Evolutionary conservation across 2,329 filamentous ascomycete species (phyloP), one percentile per base, ranked within the genome.

Genomic region (Coniochaeta sp.): DNA sequence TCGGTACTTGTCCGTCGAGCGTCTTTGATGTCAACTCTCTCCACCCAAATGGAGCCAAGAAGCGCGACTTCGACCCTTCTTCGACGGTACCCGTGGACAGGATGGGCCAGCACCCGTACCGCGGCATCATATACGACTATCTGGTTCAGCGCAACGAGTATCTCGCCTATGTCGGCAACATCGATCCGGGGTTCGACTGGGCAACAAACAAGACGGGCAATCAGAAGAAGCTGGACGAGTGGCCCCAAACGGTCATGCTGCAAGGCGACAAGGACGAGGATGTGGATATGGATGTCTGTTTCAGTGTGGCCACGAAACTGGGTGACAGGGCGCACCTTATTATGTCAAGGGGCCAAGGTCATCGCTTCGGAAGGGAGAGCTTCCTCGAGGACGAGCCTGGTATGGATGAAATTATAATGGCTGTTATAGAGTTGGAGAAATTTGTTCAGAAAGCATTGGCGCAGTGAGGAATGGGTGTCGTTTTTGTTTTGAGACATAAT

Each of bases 191-290:
- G 1, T 67, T 63, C n/a, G 58, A 61, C 7, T 68, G 64, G 66
- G 58, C 61, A 49, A 22, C 35, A 18, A 40, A 56, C 1, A 48
- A 50, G 12, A 42, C 52, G 10, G 13, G 55, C 0, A 7, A 48
- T 28, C 18, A 42, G 38, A 42, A 53, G n/a, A 58, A 54, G 38
- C 49, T 55, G 13, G 53, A 49, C 1, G 47, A 49, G 3, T 70
- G 67, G 67, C 67, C 67, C 18, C 51, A 56, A 9, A 69, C 67
- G 0, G 61, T 69, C 22, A 60, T 69, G 27, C 61, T 69, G 13
- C 66, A 68, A 8, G 66, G 66, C 0, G 56, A 65, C 16, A 51
- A 50, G 0, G 67, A 69, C 49, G 24, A 48, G 3, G 61, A 62
- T 40, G 64, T 68, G 1, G 60, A 62, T 12, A 31, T 64, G 9